phyloP scores from a whole-genome alignment of 2,329 filamentous ascomycete species.

The Dryadomyces sulphureus region DNA sequence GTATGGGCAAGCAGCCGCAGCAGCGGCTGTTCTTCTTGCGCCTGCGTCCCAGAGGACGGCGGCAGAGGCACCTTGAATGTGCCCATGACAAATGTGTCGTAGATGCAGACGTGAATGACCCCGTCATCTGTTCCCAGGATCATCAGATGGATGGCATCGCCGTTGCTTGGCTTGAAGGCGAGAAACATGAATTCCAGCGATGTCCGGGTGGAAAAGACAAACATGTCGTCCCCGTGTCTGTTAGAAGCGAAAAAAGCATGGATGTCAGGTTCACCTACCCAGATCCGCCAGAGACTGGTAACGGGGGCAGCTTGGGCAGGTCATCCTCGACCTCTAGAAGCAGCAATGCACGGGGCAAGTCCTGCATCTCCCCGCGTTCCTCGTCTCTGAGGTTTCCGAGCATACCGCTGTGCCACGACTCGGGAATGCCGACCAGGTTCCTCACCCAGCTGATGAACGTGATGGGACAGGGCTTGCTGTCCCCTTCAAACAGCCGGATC shows the following conservation, averaged over 20 bases:
- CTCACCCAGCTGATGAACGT: constrained; percentile 39
- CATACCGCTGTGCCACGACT: constrained; percentile 17
- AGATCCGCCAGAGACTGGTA: constrained; percentile 49
- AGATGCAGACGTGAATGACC: constrained; percentile 62
- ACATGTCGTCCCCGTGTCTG: constrained; percentile 33
- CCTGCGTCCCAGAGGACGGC: background rate
- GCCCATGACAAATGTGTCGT: constrained; percentile 73
- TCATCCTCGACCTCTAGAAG: constrained; percentile 63
- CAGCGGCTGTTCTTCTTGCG: constrained; percentile 11
- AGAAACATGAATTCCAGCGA: constrained; percentile 59
- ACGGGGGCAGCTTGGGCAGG: constrained; percentile 59
- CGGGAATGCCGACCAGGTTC: constrained; percentile 22
- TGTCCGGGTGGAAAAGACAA: constrained; percentile 53
- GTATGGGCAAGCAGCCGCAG: constrained; percentile 37
- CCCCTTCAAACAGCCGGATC: constrained; percentile 36
- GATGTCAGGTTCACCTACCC: constrained; percentile 29
- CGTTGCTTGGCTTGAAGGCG: constrained; percentile 44
- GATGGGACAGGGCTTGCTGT: constrained; percentile 23
- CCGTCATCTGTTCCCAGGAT: constrained; percentile 59
- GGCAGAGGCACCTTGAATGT: constrained; percentile 37
- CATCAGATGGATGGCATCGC: constrained; percentile 66
- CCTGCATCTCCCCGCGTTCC: constrained; percentile 19
- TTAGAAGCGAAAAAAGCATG: background rate
- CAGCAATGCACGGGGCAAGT: constrained; percentile 59
- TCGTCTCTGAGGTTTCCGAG: constrained; percentile 15